Evolutionary conservation across 495 filamentous ascomycete genomes (phyloP).

Genomic region (Neurospora africana): DNA sequence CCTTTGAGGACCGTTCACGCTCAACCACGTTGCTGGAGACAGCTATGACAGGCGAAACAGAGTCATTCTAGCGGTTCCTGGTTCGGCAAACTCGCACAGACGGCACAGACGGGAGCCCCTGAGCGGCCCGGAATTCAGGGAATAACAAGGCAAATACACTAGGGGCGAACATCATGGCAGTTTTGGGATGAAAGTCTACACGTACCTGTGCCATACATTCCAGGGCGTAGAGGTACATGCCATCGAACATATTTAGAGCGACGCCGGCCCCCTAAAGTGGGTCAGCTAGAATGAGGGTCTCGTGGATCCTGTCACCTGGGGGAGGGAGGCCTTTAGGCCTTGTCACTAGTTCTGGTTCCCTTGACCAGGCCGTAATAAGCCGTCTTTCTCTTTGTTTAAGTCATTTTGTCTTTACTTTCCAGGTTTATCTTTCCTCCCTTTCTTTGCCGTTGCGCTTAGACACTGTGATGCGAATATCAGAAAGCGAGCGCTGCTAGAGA

Average conservation of each 20-base stretch:
- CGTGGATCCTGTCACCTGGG: neutral
- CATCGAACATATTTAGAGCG: neutral
- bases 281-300: neutral
- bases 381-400: neutral
- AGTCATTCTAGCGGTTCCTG: neutral
- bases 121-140: neutral
- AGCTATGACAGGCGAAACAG: neutral
- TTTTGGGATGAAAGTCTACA: neutral
- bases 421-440: neutral
- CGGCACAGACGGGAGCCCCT: neutral
- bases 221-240: neutral
- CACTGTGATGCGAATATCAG: neutral
- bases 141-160: neutral
- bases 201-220: neutral
- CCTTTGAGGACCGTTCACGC: neutral
- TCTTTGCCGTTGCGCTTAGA: neutral
- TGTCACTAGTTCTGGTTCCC: neutral
- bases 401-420: neutral
- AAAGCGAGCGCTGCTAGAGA: neutral
- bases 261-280: neutral
- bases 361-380: neutral
- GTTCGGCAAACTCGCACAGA: neutral
- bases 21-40: neutral
- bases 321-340: neutral
- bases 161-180: neutral